These are phyloP conservation scores for Scheffersomyces ergatensis DNA, from an alignment of 805 yeast species.

Conservation along the genomic window DNA sequence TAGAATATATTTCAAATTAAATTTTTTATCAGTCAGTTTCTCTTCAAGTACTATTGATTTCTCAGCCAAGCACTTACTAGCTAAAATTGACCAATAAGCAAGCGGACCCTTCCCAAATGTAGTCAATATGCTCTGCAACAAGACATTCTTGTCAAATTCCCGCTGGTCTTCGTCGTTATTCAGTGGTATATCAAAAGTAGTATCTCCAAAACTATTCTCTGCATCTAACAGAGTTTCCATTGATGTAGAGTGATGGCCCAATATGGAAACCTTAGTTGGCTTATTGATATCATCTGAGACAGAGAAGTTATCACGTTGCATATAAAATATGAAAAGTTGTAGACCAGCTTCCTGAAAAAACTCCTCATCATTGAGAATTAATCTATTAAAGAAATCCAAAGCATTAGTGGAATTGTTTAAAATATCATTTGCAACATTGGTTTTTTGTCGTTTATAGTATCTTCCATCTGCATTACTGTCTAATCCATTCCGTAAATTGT, in stretches of 20 bases:
- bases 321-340: slow-evolving; percentile 14
- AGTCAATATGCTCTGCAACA: background rate
- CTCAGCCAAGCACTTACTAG: background rate
- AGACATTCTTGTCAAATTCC: background rate
- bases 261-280: background rate
- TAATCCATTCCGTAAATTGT: background rate
- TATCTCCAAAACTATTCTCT: background rate
- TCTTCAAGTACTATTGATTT: background rate
- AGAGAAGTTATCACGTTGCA: slow-evolving; percentile 8
- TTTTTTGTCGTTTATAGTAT: slow-evolving; percentile 23
- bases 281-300: background rate
- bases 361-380: slow-evolving; percentile 11
- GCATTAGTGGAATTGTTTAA: slow-evolving; percentile 15
- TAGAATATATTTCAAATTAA: background rate
- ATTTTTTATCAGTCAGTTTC: background rate
- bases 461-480: background rate
- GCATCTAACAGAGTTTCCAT: no score
- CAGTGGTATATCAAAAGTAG: slow-evolving; percentile 1
- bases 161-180: background rate
- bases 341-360: slow-evolving; percentile 6
- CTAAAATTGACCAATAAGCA: background rate
- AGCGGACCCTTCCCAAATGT: background rate
- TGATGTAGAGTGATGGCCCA: background rate
- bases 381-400: slow-evolving; percentile 21
- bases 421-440: slow-evolving; percentile 16